phyloP scores from a whole-genome alignment of 495 filamentous ascomycete species.

The Talaromyces wortmannii region DNA sequence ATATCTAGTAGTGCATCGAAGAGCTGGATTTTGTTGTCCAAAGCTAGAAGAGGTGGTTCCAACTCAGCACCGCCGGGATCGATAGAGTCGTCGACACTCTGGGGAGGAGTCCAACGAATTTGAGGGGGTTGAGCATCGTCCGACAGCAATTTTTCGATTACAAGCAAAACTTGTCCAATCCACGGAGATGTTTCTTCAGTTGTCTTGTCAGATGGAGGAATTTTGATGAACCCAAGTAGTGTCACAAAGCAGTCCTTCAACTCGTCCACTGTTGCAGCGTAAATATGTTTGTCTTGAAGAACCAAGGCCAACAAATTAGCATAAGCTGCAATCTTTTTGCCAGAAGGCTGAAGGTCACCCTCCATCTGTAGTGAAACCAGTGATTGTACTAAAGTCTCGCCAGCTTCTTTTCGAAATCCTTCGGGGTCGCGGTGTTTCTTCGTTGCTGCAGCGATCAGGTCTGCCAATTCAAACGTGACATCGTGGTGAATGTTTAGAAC shows the following conservation, averaged over 20 bases:
- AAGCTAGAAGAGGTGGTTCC: conserved; percentile 56
- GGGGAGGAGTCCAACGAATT: conserved; percentile 64
- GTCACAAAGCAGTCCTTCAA: conserved; percentile 71
- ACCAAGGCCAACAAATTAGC: conserved; percentile 88
- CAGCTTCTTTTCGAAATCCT: conserved; percentile 63
- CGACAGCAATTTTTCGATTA: conserved; percentile 82
- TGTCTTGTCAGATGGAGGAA: conserved; percentile 48
- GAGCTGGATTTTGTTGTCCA: conserved; percentile 59
- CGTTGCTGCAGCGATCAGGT: conserved; percentile 73
- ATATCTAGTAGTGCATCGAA: conserved; percentile 74
- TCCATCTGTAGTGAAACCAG: conserved; percentile 77
- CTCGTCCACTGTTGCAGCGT: conserved; percentile 63
- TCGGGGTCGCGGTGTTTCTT: conserved; percentile 60
- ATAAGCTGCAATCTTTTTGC: conserved; percentile 86
- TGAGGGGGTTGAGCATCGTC: conserved; percentile 77
- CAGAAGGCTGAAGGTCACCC: conserved; percentile 59
- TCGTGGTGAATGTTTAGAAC: conserved; percentile 81
- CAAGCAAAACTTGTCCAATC: conserved; percentile 84
- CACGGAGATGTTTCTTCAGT: conserved; percentile 77
- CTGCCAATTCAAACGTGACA: conserved; percentile 85
- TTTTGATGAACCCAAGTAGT: conserved; percentile 74
- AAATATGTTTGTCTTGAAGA: conserved; percentile 76
- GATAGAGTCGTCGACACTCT: conserved; percentile 41
- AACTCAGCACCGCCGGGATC: conserved; percentile 40
- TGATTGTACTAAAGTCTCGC: conserved; percentile 75